Evolutionary conservation across 805 yeast species (phyloP).

Genomic region (Pichia occidentalis): DNA sequence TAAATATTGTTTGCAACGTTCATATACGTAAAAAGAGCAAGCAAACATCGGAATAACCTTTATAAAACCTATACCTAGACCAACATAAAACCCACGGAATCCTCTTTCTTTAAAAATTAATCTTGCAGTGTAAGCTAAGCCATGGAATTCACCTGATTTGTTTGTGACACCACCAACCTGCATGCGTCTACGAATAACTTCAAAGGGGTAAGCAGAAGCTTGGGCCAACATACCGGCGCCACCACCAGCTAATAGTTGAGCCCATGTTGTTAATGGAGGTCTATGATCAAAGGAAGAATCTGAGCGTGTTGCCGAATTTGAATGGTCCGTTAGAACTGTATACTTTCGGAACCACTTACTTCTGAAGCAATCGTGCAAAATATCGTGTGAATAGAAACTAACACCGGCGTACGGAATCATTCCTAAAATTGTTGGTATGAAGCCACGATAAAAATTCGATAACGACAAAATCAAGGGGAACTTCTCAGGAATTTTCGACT

Average conservation of each 20-base stretch:
- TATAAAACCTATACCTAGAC: slow-evolving; percentile 89
- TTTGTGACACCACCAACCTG: slow-evolving; percentile 84
- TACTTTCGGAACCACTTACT: slow-evolving; percentile 47
- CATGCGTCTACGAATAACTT: slow-evolving; percentile 88
- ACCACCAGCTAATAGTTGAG: slow-evolving; percentile 92
- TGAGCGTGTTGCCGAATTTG: slow-evolving; percentile 18
- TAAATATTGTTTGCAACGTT: slow-evolving; percentile 64
- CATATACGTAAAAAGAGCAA: slow-evolving; percentile 91
- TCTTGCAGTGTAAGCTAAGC: slow-evolving; percentile 48
- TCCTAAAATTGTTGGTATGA: slow-evolving; percentile 87
- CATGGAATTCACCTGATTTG: slow-evolving; percentile 46
- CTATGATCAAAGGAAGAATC: slow-evolving; percentile 39
- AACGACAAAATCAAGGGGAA: slow-evolving; percentile 31
- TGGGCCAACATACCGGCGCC: slow-evolving; percentile 93
- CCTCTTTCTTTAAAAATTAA: slow-evolving; percentile 71
- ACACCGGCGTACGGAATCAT: slow-evolving; percentile 99
- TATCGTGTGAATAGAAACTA: slow-evolving; percentile 89
- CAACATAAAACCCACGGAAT: slow-evolving; percentile 82
- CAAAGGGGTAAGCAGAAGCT: slow-evolving; percentile 95
- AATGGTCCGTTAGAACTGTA: slow-evolving; percentile 34
- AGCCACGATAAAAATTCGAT: slow-evolving; percentile 86
- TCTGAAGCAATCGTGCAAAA: slow-evolving; percentile 79
- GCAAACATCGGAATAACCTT: slow-evolving; percentile 97
- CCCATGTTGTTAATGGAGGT: slow-evolving; percentile 78
- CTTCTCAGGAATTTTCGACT: slow-evolving; percentile 13